Percentiles rank a stretch among this genome's conserved stretches.
phyloP scores from a whole-genome alignment of 768 basidiomycete species.

The Macrolepiota fuliginosa region DNA sequence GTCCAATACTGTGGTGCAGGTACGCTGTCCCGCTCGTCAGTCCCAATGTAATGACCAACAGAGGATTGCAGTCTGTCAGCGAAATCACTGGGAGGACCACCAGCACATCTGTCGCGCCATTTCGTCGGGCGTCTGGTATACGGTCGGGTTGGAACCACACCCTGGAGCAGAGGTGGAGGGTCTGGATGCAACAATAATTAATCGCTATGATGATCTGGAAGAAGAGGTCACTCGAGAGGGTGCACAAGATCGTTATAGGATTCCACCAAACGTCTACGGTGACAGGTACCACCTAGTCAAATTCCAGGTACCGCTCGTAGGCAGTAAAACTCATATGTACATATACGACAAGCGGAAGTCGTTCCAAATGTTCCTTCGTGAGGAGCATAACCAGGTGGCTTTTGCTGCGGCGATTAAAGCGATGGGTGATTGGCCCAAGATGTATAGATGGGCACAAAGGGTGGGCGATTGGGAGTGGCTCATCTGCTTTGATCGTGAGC shows the following conservation, averaged over 20 bases:
- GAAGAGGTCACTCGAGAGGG: too few species aligned
- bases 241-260: background rate
- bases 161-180: background rate
- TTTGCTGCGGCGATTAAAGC: conserved; percentile 19
- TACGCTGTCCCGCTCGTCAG: conserved; percentile 20
- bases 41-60: background rate
- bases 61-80: conserved; percentile 33
- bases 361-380: conserved; percentile 31
- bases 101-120: conserved; percentile 33
- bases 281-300: conserved; percentile 38
- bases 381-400: conserved; percentile 17
- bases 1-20: conserved; percentile 36
- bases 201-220: conserved; percentile 23
- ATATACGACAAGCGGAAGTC: conserved; percentile 42
- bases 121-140: conserved; percentile 36
- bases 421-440: conserved; percentile 4
- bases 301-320: conserved; percentile 27
- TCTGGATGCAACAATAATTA: conserved; percentile 13
- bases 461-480: conserved; percentile 12
- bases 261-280: conserved; percentile 30
- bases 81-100: conserved; percentile 40
- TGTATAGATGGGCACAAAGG: conserved; percentile 15
- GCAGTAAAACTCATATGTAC: conserved; percentile 25
- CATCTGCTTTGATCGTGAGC: conserved; percentile 15
- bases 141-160: conserved; percentile 21